Evolutionary conservation across 805 yeast species (phyloP), one percentile per base, ranked within the genome.

Genomic region (Teunomyces funiuensis): DNA sequence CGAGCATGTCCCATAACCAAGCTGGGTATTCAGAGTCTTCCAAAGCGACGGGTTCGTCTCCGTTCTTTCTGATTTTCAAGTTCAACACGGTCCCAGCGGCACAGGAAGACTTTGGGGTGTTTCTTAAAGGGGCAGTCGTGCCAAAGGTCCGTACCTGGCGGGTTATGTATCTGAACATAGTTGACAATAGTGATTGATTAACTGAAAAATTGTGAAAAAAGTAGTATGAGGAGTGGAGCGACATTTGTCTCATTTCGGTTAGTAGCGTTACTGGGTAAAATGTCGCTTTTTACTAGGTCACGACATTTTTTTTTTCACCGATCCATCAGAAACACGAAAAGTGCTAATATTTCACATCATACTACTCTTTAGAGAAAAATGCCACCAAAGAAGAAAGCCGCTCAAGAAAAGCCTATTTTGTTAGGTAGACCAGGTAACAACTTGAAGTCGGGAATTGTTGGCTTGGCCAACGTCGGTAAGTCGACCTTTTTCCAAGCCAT

Each of bases 401-500:
- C 44, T 45, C 65, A 71, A 60, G 89, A 83, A 60, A 80, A 82
- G 59, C 86, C 85, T 60, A 73, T 88, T 55, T 76, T 83, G 49
- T 78, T 88, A 53, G 93, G 95, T 52, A 83, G 95, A 65, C 93
- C 93, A 61, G 72, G 75, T 49, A 66, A 66, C 47, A 65, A 63
- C 51, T 59, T 65, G 47, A 62, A 63, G 48, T 58, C 68, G 29
- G 99, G 99, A 58, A 89, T 91, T 51, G 99, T 91, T 44, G 99
- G 99, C 46, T 77, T 91, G 47, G 97, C 97, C 58, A 85, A 83
- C 58, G 95, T 91, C 51, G 99, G 99, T 57, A 93, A 93, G 68
- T 88, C 97, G 10, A 91, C 98, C 6, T 89, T 91, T 66, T 91
- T 91, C 80, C 98, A 93, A 69, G 96, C 97, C 42, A 85, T 93